Base-by-base conservation (phyloP, 106 monocot genomes). In the Dactylorhiza incarnata region DNA sequence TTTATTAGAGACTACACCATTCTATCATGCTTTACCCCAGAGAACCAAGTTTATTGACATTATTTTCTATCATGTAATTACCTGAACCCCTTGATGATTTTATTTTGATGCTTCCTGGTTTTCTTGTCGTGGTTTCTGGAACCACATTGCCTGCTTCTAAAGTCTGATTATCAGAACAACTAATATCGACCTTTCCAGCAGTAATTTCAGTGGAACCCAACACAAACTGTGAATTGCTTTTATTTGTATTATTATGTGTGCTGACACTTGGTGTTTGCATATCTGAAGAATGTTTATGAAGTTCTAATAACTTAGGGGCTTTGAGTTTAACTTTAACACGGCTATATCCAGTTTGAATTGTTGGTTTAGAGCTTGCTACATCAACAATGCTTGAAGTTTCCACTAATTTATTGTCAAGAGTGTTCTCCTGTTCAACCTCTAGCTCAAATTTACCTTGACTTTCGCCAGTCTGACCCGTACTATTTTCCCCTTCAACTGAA, bases 261-360 rank as follows among this genome's bases (percentile, higher is more conserved):
- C 23, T 12, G 20, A 48, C 48, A 22, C 49, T 72, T 72, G 22
- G 49, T 48, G 82, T 81, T 74, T 83, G 80, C 23, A 74, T 52
- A 75, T 89, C 88, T 49, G 83, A 79, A 65, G 84, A 71, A 74
- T 69, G 81, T 73, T 59, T 58, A 12, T 74, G 77, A 75, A 79
- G 66, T 67, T 85, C 86, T 48, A 78, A 76, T 11, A 72, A 66
- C 77, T 73, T 86, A 48, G 94, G 86, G 20, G 91, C 84, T 82
- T 82, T 97, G 44, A 97, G 82, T 78, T 93, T 97, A 15, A 97
- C 87, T 72, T 83, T 93, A 43, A 97, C 85, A 47, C 91, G 90
- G 9, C 82, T 75, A 52, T 78, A 83, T 26, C 85, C 86, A 45
- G 81, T 48, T 79, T 88, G 81, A 8, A 72, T 71, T 19, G 45